A percentile compares a stretch with the other conserved stretches of the same genome.
phyloP scores from a whole-genome alignment of 495 filamentous ascomycete genomes.

The Arthonia radiata region DNA sequence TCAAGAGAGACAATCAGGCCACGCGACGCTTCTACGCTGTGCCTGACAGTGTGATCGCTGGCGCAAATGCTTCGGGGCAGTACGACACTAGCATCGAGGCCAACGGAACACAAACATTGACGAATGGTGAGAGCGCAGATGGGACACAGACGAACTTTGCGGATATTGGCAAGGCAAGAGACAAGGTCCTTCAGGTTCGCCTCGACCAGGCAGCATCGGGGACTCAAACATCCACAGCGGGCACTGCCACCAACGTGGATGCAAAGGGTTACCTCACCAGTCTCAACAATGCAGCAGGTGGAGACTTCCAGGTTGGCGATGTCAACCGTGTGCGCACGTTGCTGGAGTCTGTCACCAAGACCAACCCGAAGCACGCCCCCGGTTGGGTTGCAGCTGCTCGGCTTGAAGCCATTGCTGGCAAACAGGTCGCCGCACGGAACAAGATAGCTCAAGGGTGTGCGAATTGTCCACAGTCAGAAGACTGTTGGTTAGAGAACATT shows the following conservation, averaged over 20 bases:
- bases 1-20: constrained; percentile 53
- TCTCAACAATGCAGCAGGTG: constrained; percentile 54
- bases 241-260: constrained; percentile 79
- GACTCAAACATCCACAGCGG: constrained; percentile 42
- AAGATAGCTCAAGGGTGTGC: constrained; percentile 69
- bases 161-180: constrained; percentile 85
- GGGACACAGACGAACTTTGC: constrained; percentile 94
- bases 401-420: constrained; percentile 77
- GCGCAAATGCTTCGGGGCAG: constrained; percentile 52
- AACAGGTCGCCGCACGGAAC: constrained; percentile 62
- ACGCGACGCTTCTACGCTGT: constrained; percentile 77
- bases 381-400: constrained; percentile 92
- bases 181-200: constrained; percentile 75
- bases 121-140: constrained; percentile 22
- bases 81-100: constrained; percentile 68
- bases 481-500: constrained; percentile 88
- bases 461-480: constrained; percentile 79
- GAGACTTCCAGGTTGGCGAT: constrained; percentile 69
- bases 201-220: constrained; percentile 61
- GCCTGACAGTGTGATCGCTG: constrained; percentile 83
- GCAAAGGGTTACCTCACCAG: constrained; percentile 89
- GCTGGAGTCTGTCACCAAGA: constrained; percentile 81
- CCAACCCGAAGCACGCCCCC: constrained; percentile 84
- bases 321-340: constrained; percentile 87
- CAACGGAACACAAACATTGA: constrained; percentile 32